A percentile compares a stretch with the other conserved stretches of the same genome.
Evolutionary conservation across 441 rosid genomes (phyloP).

Genomic region (Arabidopsis lyrata): DNA sequence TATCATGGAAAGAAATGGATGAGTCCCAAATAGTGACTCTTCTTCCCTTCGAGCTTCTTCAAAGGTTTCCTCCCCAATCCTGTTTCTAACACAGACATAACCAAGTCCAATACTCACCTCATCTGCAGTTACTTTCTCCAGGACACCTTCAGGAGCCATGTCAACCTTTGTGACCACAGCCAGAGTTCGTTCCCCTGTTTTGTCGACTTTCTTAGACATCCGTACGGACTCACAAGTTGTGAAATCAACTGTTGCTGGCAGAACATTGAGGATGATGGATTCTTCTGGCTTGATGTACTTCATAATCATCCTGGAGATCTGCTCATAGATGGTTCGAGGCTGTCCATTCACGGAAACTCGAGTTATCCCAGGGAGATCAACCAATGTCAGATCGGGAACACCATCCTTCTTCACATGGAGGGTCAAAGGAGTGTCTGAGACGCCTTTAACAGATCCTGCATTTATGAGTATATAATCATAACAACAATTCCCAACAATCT

Average conservation of each 20-base stretch:
- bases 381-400: conserved; percentile 58
- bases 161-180: conserved; percentile 53
- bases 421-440: conserved; percentile 30
- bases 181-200: conserved; percentile 50
- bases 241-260: conserved; percentile 52
- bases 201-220: conserved; percentile 57
- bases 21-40: conserved; percentile 30
- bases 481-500: too few relatives aligned
- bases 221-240: conserved; percentile 51
- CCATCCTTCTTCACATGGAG: conserved; percentile 44
- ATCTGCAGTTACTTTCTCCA: conserved; percentile 51
- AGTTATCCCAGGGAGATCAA: conserved; percentile 60
- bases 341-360: conserved; percentile 56
- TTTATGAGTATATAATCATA: background rate
- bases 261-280: conserved; percentile 53
- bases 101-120: conserved; percentile 55
- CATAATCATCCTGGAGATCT: conserved; percentile 49
- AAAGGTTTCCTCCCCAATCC: conserved; percentile 49
- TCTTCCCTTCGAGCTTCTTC: conserved; percentile 47
- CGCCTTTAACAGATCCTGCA: conserved; percentile 39
- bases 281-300: conserved; percentile 51
- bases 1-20: conserved; percentile 42
- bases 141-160: conserved; percentile 52
- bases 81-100: conserved; percentile 55
- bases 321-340: conserved; percentile 47